A percentile compares a stretch with the other conserved stretches of the same genome.
phyloP scores from a whole-genome alignment of 805 yeast species.

The Debaryomyces maramus region DNA sequence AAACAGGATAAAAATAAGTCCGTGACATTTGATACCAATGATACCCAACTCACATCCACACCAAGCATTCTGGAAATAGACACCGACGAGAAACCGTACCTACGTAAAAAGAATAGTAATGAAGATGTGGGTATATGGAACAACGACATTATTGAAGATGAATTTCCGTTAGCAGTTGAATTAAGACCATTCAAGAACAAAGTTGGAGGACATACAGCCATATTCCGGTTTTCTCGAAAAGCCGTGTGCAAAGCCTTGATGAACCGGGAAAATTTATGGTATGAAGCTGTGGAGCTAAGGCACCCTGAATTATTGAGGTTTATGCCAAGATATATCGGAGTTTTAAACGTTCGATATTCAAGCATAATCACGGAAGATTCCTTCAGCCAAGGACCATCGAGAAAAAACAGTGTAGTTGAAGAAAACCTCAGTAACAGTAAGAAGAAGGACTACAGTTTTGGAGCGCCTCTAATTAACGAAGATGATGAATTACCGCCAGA shows the following conservation, averaged over 20 bases:
- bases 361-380: conserved; percentile 40
- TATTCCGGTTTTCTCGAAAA: conserved; percentile 83
- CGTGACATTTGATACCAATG: neutral
- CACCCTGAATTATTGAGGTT: conserved; percentile 77
- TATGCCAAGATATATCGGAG: conserved; percentile 96
- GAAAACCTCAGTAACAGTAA: conserved; percentile 1
- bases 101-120: neutral
- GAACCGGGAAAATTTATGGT: conserved; percentile 87
- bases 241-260: conserved; percentile 95
- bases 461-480: conserved; percentile 7
- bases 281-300: conserved; percentile 78
- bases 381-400: neutral
- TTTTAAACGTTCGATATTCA: conserved; percentile 82
- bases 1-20: neutral
- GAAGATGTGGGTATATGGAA: neutral
- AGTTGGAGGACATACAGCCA: conserved; percentile 98
- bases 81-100: neutral
- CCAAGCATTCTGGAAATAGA: neutral
- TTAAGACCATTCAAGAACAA: conserved; percentile 87
- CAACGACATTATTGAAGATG: conserved; percentile 8
- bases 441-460: neutral
- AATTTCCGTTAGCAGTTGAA: conserved; percentile 79
- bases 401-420: conserved; percentile 23
- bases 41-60: neutral
- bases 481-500: conserved; percentile 55